These are phyloP conservation scores for Amphibolis antarctica DNA, from an alignment of 106 monocot species.

Conservation along the genomic window DNA sequence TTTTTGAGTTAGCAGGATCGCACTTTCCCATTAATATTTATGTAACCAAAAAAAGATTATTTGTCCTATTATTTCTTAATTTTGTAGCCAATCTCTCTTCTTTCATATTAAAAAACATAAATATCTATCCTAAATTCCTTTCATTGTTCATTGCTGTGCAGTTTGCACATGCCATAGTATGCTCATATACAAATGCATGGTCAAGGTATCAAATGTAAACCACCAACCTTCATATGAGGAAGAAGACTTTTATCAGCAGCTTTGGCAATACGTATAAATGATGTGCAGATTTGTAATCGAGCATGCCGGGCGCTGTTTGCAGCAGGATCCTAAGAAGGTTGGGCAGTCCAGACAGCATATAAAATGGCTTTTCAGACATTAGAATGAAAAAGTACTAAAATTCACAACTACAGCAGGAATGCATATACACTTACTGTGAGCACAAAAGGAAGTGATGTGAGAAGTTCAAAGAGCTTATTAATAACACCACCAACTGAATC, in stretches of 20 bases:
- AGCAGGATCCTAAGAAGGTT: slow-evolving; percentile 47
- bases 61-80: too few relatives aligned
- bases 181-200: too few relatives aligned
- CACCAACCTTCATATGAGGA: slow-evolving; percentile 86
- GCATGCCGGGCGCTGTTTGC: slow-evolving; percentile 56
- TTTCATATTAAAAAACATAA: too few relatives aligned
- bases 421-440: slow-evolving; percentile 26
- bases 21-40: too few relatives aligned
- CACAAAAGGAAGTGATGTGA: slow-evolving; percentile 64
- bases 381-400: neutral
- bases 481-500: slow-evolving; percentile 66
- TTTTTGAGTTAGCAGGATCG: too few relatives aligned
- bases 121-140: too few relatives aligned
- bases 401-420: neutral
- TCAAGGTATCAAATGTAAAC: neutral
- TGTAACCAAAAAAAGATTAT: too few relatives aligned
- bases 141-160: too few relatives aligned
- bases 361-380: neutral
- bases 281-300: slow-evolving; percentile 83
- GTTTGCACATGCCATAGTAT: too few relatives aligned
- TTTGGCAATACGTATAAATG: slow-evolving; percentile 89
- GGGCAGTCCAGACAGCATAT: neutral
- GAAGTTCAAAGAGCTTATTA: slow-evolving; percentile 89
- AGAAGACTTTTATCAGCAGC: slow-evolving; percentile 83
- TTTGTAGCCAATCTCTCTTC: too few relatives aligned